Conservation (phyloP, 2,329 filamentous ascomycete species). For the Epichloe typhina region DNA sequence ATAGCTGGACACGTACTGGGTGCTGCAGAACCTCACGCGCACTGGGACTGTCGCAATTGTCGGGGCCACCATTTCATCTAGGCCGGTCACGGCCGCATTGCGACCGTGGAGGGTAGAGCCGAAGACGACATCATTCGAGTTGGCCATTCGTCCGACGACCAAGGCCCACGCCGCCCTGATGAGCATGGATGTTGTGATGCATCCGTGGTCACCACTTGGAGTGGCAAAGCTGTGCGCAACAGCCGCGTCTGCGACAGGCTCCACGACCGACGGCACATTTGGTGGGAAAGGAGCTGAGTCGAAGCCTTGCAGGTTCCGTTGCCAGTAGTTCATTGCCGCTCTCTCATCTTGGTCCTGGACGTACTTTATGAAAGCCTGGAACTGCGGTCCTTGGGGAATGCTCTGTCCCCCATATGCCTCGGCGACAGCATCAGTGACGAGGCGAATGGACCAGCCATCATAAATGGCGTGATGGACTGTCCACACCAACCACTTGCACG, state of each 20-base stretch:
- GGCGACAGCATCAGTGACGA: slow-evolving; percentile 24
- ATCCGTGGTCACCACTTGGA: slow-evolving; percentile 7
- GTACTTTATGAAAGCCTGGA: slow-evolving; percentile 32
- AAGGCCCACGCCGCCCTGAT: slow-evolving; percentile 33
- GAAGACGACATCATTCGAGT: slow-evolving; percentile 24
- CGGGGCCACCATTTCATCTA: slow-evolving; percentile 11
- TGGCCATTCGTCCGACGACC: slow-evolving; percentile 35
- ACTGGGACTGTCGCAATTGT: slow-evolving; percentile 30
- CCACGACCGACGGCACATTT: slow-evolving; percentile 26
- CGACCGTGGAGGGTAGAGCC: slow-evolving; percentile 30
- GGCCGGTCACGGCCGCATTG: slow-evolving; percentile 8
- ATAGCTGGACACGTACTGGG: slow-evolving; percentile 1
- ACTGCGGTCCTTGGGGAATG: slow-evolving; percentile 9
- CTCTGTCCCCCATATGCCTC: neutral
- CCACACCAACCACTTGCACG: slow-evolving; percentile 26
- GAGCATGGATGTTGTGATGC: slow-evolving; percentile 4
- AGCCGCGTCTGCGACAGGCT: slow-evolving; percentile 31
- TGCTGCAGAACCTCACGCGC: slow-evolving; percentile 21
- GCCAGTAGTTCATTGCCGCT: slow-evolving; percentile 29
- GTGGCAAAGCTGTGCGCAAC: slow-evolving; percentile 18
- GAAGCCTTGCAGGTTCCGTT: slow-evolving; percentile 25
- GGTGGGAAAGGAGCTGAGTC: slow-evolving; percentile 27
- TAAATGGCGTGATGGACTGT: slow-evolving; percentile 37
- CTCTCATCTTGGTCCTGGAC: slow-evolving; percentile 22
- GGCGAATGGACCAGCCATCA: slow-evolving; percentile 32